Evolutionary conservation across 1,284 basidiomycete species (phyloP).

Genomic region (Mycena citricolor): DNA sequence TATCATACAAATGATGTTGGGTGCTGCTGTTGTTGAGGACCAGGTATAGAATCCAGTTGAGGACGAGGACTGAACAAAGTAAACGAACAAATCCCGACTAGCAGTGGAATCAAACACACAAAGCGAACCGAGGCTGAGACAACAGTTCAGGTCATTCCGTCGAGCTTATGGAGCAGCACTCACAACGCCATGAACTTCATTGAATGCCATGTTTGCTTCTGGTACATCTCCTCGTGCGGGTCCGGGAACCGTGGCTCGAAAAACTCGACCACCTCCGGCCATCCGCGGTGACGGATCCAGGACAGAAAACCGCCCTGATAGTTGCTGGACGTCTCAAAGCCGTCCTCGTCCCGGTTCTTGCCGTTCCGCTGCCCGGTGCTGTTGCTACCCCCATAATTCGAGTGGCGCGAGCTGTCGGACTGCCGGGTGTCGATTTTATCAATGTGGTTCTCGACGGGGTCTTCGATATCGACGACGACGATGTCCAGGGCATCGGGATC

Average conservation of each 20-base stretch:
- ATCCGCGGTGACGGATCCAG: conserved; percentile 15
- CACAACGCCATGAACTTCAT: conserved; percentile 28
- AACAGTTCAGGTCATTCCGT: neutral
- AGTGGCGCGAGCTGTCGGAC: conserved; percentile 21
- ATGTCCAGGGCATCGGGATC: conserved; percentile 21
- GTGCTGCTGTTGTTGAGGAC: conserved; percentile 27
- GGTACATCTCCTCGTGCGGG: conserved; percentile 24
- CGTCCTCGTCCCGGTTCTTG: neutral
- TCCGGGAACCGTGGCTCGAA: conserved; percentile 28
- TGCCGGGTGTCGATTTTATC: too few relatives aligned
- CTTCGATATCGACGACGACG: conserved; percentile 23
- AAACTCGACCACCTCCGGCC: conserved; percentile 23
- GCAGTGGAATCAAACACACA: conserved; percentile 9
- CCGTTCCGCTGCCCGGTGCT: conserved; percentile 11
- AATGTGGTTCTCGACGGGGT: conserved; percentile 8
- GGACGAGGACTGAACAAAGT: conserved; percentile 20
- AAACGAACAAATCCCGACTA: neutral
- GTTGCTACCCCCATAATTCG: conserved; percentile 20
- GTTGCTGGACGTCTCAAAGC: conserved; percentile 7
- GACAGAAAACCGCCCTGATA: conserved; percentile 19
- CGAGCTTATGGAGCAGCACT: conserved; percentile 8
- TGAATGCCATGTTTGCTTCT: conserved; percentile 28
- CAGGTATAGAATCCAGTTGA: conserved; percentile 32
- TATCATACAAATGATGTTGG: conserved; percentile 9
- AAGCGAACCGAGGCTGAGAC: conserved; percentile 20